phyloP scores from a whole-genome alignment of 192 early-diverging fungal genomes.

The Ambispora gerdemannii region DNA sequence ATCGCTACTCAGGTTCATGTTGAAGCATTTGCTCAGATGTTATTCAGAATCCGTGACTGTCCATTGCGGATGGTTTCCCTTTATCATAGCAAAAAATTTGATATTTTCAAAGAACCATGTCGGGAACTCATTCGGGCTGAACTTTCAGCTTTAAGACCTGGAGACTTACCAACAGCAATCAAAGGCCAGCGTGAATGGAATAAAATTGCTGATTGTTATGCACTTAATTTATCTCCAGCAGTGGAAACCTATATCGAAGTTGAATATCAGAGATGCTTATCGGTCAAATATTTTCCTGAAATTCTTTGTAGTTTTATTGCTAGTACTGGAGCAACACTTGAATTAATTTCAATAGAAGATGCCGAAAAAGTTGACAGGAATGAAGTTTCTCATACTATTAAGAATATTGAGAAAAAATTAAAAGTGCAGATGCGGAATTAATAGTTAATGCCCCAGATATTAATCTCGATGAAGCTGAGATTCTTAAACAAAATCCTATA shows the following conservation, averaged over 20 bases:
- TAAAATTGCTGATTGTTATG: conserved; percentile 1
- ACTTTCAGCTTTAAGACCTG: conserved; percentile 17
- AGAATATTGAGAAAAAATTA: conserved; percentile 6
- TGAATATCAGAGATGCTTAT: no score
- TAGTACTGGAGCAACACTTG: neutral
- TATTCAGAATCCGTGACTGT: neutral
- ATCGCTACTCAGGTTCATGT: neutral
- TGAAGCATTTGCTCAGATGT: neutral
- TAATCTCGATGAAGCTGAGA: conserved; percentile 14
- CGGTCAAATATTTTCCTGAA: no score
- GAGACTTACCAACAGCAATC: conserved; percentile 9
- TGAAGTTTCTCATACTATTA: conserved; percentile 11
- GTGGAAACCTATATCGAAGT: conserved; percentile 21
- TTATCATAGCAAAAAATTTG: conserved; percentile 11
- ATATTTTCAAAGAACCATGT: neutral
- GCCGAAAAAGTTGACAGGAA: conserved; percentile 8
- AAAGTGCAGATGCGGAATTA: conserved; percentile 1
- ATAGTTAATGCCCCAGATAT: conserved; percentile 5
- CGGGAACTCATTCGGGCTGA: conserved; percentile 9
- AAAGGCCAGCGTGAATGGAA: conserved; percentile 2
- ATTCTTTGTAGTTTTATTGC: no score
- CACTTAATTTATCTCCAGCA: conserved; percentile 14
- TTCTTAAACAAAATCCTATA: conserved; percentile 16
- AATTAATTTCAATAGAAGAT: conserved; percentile 9
- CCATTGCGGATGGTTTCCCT: conserved; percentile 5